Conservation (phyloP, 2,329 filamentous ascomycete species). For the Aspergillus ochraceoroseus region DNA sequence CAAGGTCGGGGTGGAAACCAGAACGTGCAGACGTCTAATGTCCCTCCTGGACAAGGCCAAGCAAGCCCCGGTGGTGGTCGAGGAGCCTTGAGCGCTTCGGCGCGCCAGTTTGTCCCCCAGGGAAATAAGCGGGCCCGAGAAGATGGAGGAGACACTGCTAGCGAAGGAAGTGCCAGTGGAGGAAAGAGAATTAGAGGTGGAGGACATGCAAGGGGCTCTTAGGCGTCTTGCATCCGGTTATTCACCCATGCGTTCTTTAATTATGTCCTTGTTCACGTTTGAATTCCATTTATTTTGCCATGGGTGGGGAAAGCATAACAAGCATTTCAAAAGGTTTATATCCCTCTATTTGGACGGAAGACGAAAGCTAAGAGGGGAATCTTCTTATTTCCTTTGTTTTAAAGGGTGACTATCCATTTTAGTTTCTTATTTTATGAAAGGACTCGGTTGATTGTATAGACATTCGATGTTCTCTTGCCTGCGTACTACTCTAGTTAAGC, state of each 20-base stretch:
- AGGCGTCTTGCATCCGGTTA: slow-evolving; percentile 10
- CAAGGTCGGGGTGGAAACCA: slow-evolving; percentile 37
- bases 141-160: slow-evolving; percentile 41
- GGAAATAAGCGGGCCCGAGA: slow-evolving; percentile 55
- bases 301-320: no score
- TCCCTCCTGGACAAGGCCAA: slow-evolving; percentile 28
- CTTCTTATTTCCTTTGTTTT: no score
- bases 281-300: no score
- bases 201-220: slow-evolving; percentile 32
- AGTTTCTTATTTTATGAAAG: no score
- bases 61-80: slow-evolving; percentile 31
- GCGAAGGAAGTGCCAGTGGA: slow-evolving; percentile 35
- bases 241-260: no score
- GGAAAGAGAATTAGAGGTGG: slow-evolving; percentile 49
- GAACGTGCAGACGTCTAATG: slow-evolving; percentile 40
- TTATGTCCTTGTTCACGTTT: not conserved
- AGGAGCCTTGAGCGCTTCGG: slow-evolving; percentile 47
- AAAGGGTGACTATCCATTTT: no score
- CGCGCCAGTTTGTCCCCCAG: slow-evolving; percentile 53
- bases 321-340: no score
- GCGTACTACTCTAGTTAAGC: no score
- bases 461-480: no score
- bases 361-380: no score
- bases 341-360: no score
- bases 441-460: no score